phyloP scores from a whole-genome alignment of 495 filamentous ascomycete species.

The Penicillium roqueforti region DNA sequence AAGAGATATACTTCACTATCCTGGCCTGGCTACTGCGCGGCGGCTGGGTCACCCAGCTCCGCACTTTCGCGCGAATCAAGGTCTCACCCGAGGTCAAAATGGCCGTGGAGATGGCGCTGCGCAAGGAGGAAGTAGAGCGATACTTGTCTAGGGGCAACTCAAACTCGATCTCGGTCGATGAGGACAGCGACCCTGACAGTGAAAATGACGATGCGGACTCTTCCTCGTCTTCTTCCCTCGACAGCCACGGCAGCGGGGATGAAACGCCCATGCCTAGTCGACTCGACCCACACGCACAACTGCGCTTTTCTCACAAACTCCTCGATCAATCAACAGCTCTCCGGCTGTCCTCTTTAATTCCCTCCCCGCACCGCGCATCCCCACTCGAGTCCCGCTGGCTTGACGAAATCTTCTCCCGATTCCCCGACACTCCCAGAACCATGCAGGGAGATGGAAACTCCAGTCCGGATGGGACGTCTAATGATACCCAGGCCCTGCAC shows the following conservation, averaged over 20 bases:
- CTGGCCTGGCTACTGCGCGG: constrained; percentile 88
- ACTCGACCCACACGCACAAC: constrained; percentile 23
- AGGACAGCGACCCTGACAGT: constrained; percentile 9
- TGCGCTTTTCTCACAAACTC: constrained; percentile 35
- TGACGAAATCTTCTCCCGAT: constrained; percentile 60
- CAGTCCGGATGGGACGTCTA: constrained; percentile 24
- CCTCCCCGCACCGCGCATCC: constrained; percentile 52
- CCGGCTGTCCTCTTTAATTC: constrained; percentile 44
- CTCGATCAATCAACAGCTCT: constrained; percentile 38
- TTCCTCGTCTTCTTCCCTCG: constrained; percentile 42
- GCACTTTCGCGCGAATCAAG: constrained; percentile 80
- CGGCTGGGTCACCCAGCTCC: constrained; percentile 87
- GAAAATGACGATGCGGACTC: constrained; percentile 29
- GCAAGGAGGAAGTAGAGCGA: constrained; percentile 43
- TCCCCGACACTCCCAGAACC: constrained; percentile 37
- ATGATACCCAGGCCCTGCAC: constrained; percentile 50
- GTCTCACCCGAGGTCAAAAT: constrained; percentile 49
- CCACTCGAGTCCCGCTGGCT: constrained; percentile 67
- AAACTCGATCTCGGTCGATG: constrained; percentile 16
- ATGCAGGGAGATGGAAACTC: background rate
- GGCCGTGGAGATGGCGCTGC: constrained; percentile 41
- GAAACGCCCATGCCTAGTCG: constrained; percentile 36
- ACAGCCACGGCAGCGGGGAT: constrained; percentile 39
- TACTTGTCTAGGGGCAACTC: constrained; percentile 33
- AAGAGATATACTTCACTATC: constrained; percentile 80